A percentile compares a stretch with the other conserved stretches of the same genome.
Evolutionary conservation across 2,329 filamentous ascomycete genomes (phyloP).

Genomic region (Zasmidium cellare): DNA sequence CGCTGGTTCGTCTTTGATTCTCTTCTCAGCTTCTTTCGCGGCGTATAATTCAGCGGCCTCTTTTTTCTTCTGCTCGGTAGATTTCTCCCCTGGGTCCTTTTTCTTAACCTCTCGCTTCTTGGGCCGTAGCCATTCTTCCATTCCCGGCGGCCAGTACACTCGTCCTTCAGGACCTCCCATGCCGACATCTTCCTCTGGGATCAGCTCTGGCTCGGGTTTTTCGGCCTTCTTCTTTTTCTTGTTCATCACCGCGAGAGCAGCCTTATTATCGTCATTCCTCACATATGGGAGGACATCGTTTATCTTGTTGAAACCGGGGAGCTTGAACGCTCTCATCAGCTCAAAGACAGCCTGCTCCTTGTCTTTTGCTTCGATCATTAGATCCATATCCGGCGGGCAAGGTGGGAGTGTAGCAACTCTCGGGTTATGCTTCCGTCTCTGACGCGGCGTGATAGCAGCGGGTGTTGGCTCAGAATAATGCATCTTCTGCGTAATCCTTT

Average conservation of each 20-base stretch:
- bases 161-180: conserved; percentile 83
- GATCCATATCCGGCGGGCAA: conserved; percentile 78
- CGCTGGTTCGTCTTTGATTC: conserved; percentile 23
- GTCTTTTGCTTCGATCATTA: conserved; percentile 99
- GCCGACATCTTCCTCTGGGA: conserved; percentile 69
- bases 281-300: conserved; percentile 77
- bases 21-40: conserved; percentile 25
- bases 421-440: conserved; percentile 81
- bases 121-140: conserved; percentile 86
- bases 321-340: conserved; percentile 81
- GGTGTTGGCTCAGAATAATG: conserved; percentile 85
- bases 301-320: conserved; percentile 75
- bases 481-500: conserved; percentile 90
- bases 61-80: conserved; percentile 36
- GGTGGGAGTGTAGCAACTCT: conserved; percentile 79
- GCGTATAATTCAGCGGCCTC: conserved; percentile 30
- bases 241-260: conserved; percentile 36
- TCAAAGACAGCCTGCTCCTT: conserved; percentile 97
- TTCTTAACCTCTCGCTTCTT: conserved; percentile 69
- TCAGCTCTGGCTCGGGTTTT: conserved; percentile 34
- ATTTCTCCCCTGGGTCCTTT: conserved; percentile 45
- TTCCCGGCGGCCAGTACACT: conserved; percentile 87
- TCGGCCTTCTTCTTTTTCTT: conserved; percentile 43
- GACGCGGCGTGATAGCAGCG: conserved; percentile 72
- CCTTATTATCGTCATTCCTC: conserved; percentile 72